phyloP scores from a whole-genome alignment of 2,329 filamentous ascomycete genomes.

The Tothia fuscella region DNA sequence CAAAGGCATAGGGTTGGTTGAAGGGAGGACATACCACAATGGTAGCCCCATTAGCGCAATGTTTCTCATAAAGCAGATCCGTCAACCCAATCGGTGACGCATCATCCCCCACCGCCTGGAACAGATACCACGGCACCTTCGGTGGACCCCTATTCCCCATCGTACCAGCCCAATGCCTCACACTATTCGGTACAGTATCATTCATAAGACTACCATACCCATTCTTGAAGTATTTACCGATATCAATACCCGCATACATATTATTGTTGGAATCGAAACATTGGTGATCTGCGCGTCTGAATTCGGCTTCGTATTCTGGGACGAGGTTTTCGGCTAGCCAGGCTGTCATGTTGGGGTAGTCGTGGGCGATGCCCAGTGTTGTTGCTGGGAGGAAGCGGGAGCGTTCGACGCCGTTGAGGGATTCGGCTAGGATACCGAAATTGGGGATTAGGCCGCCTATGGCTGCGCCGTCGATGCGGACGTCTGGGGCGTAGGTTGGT shows the following conservation, averaged over 20 bases:
- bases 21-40: conserved; percentile 3
- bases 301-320: conserved; percentile 6
- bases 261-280: conserved; percentile 1
- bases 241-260: neutral
- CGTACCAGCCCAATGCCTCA: neutral
- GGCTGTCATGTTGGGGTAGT: conserved; percentile 6
- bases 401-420: neutral
- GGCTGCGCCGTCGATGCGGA: conserved; percentile 37
- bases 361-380: conserved; percentile 5
- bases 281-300: conserved; percentile 4
- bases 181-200: conserved; percentile 2
- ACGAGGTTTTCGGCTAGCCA: conserved; percentile 6
- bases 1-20: neutral
- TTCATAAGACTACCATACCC: neutral
- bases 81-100: conserved; percentile 2
- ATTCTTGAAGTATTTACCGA: conserved; percentile 7
- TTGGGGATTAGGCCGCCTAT: conserved; percentile 38
- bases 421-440: neutral
- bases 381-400: neutral
- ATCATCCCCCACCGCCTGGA: conserved; percentile 9
- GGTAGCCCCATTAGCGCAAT: conserved; percentile 1
- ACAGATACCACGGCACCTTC: conserved; percentile 9
- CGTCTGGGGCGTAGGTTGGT: conserved; percentile 40
- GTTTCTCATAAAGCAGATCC: neutral
- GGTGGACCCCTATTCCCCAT: conserved; percentile 3